Evolutionary conservation across 441 rosid genomes (phyloP), one percentile per base, ranked within the genome.

Genomic region (Populus hybrid): DNA sequence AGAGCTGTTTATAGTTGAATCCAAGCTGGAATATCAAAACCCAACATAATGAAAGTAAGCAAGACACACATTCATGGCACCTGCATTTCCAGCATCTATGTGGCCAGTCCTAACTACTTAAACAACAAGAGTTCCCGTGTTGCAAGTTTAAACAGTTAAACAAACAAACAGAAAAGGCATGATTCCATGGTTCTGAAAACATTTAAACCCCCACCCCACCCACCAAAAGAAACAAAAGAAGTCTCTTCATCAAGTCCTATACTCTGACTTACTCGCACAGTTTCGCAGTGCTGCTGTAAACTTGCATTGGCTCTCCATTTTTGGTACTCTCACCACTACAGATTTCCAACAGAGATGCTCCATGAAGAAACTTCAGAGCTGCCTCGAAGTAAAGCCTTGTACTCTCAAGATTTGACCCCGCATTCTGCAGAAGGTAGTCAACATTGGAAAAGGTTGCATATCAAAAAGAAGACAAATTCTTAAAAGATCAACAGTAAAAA

Each of bases 311-410:
- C 76, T 94, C 98, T 76, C 92, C 94, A 72, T 87, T 88, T 88
- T 89, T 95, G 72, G 88, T 83, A 86, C 79, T 86, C 73, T 90
- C 95, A 65, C 70, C 86, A 84, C 88, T 87, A 81, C 91, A 79
- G 78, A 89, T 85, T 87, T 97, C 99, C 76, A 90, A 76, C 38
- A 94, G 78, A 78, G 91, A 93, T 64, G 99, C 97, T 77, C 91
- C 94, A 78, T 89, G 90, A 76, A 97, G 99, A 87, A 97, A 97
- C 87, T 94, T 91, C 80, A 97, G 91, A 84, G 91, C 89, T 70
- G 98, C 97, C 87, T 95, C 92, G 84, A 97, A 97, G 90, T 95
- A 97, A 75, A 92, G 83, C 75, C 83, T 94, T n/a, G 87, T 87
- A 74, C 90, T 84, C 74, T 93, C 99, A 73, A 74, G 78, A 81